Base-by-base conservation (phyloP, 2,329 filamentous ascomycete genomes). In the Ceratocystis cacaofunesta region DNA sequence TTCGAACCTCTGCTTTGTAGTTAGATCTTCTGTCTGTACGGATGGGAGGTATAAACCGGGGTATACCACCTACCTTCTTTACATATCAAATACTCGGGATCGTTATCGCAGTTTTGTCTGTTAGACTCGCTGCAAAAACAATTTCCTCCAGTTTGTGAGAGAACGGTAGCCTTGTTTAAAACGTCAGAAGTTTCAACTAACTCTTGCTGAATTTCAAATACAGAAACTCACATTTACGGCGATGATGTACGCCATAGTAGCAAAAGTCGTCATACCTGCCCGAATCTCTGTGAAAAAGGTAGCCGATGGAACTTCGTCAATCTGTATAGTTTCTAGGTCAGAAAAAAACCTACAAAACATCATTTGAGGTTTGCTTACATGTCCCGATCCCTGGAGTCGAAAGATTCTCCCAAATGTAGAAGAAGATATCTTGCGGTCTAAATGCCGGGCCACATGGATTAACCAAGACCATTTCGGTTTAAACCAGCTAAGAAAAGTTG, bases 231-330 rank as follows among this genome's bases (percentile, higher is more conserved):
- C 83, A 70, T 86, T 86, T 68, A 86, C 85, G 7, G 87, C 86
- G 72, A 94, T 91, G 70, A 94, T 92, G 75, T 92, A 92, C 15
- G 88, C 87, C 89, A 91, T 90, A 2, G 87, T 88, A 65, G 87
- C 85, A 72, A 89, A 89, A 1, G 89, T 94, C 1, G 90, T 90
- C 64, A 92, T 73, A 1, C 89, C 90, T 36, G 89, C 90, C 32
- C 89, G 85, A 66, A 94, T 76, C 74, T 94, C 90, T 25, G 84
- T 87, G 69, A 89, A 85, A 74, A 92, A 91, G 67, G 81, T 85
- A 44, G 87, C 82, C 46, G 83, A 83, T 67, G 81, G 80, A 61
- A 90, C 84, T 71, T 88, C 85, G 61, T 85, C 80, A 41, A 82
- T 82, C 87, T 90, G 67, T 5, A 60, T 1, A 17, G 6, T 3